These are phyloP conservation scores for Xenosphaeropsis pyriputrescens DNA, from an alignment of 2,329 filamentous ascomycete species.

Conservation along the genomic window DNA sequence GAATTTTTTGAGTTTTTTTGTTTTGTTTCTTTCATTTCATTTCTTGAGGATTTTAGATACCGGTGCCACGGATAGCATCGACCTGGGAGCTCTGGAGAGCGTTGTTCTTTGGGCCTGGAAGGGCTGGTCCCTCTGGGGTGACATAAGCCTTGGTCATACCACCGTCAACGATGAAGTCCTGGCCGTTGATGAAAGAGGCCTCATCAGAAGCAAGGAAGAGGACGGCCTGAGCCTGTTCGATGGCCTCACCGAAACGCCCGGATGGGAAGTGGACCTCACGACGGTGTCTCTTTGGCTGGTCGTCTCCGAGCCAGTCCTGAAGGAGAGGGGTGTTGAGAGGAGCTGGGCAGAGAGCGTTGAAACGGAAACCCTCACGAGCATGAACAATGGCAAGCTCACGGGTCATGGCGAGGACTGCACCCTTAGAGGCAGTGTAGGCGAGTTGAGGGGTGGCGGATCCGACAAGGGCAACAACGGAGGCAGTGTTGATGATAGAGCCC, in stretches of 20 bases:
- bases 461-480: constrained; percentile 58
- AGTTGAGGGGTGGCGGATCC: constrained; percentile 58
- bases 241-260: constrained; percentile 62
- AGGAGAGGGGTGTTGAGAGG: constrained; percentile 63
- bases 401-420: constrained; percentile 60
- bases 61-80: constrained; percentile 17
- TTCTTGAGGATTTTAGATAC: constrained; percentile 19
- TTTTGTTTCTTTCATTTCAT: too few relatives aligned
- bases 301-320: constrained; percentile 65
- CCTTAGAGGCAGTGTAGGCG: constrained; percentile 66
- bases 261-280: constrained; percentile 65
- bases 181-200: constrained; percentile 57
- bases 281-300: constrained; percentile 51
- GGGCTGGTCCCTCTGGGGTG: constrained; percentile 44
- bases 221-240: constrained; percentile 64
- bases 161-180: constrained; percentile 89
- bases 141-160: constrained; percentile 91
- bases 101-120: constrained; percentile 34
- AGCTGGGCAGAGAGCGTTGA: constrained; percentile 62
- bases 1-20: too few relatives aligned
- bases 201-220: constrained; percentile 64
- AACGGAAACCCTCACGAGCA: constrained; percentile 58
- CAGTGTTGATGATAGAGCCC: constrained; percentile 61
- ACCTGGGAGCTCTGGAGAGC: constrained; percentile 16
- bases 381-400: constrained; percentile 62